Evolutionary conservation across 2,329 filamentous ascomycete species (phyloP).

Genomic region (Sarocladiaceae sp.): DNA sequence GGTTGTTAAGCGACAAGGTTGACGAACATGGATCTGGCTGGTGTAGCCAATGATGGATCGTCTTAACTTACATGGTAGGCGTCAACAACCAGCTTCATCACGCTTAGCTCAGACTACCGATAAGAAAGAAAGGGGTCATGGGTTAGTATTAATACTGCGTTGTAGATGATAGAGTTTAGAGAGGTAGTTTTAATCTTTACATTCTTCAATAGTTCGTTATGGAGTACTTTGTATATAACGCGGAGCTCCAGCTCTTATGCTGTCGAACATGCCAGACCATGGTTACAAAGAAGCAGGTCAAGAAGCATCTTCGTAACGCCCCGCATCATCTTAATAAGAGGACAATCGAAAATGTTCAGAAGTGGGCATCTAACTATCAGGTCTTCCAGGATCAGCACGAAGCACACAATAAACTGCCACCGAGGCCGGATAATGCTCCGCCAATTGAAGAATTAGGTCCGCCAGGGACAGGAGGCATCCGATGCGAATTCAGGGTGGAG

Average conservation of each 20-base stretch:
- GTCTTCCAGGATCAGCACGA: too few relatives aligned
- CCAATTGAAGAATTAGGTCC: too few relatives aligned
- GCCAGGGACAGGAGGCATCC: too few relatives aligned
- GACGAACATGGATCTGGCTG: not conserved
- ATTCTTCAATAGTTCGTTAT: not conserved
- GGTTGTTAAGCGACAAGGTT: not conserved
- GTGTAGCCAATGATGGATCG: too few relatives aligned
- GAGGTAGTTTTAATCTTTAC: not conserved
- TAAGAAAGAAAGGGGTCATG: not conserved
- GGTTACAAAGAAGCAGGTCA: not conserved
- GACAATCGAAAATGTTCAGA: too few relatives aligned
- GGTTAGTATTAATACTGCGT: not conserved
- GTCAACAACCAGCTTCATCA: not conserved
- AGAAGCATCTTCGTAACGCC: not conserved
- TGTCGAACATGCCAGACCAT: not conserved
- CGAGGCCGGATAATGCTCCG: too few relatives aligned
- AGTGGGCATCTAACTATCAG: too few relatives aligned
- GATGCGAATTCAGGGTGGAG: too few relatives aligned
- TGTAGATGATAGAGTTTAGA: not conserved
- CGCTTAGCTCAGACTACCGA: not conserved
- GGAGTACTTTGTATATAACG: not conserved
- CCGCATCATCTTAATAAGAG: too few relatives aligned
- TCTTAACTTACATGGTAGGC: too few relatives aligned
- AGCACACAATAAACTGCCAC: too few relatives aligned
- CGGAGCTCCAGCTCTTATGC: not conserved